Percentiles rank a stretch among this genome's conserved stretches.
Conservation (phyloP, 176 grass and related monocot species). For the Aegilops longissima region DNA sequence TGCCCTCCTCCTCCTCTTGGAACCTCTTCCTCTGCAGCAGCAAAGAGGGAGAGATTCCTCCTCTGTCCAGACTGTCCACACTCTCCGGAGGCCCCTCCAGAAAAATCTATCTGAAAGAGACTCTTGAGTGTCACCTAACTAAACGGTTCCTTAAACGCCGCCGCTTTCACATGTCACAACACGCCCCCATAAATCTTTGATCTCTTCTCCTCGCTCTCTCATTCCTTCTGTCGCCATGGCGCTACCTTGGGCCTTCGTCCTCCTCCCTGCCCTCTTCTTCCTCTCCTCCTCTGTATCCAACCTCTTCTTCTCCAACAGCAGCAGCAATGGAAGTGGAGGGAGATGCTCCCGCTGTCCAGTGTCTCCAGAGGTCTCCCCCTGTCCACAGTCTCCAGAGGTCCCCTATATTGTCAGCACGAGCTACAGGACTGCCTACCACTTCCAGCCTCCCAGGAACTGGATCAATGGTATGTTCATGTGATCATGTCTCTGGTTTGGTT, state of each 20-base stretch:
- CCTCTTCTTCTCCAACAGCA: neutral
- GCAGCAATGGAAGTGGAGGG: neutral
- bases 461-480: slow-evolving; percentile 57
- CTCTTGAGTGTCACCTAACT: too few relatives aligned
- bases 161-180: too few relatives aligned
- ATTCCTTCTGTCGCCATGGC: neutral
- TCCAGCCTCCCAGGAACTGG: slow-evolving; percentile 69
- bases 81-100: too few relatives aligned
- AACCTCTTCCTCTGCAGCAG: too few relatives aligned
- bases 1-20: neutral
- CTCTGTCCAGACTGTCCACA: too few relatives aligned
- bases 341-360: neutral
- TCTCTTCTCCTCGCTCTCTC: too few relatives aligned
- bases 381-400: too few relatives aligned
- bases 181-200: too few relatives aligned
- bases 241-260: neutral
- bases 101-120: too few relatives aligned
- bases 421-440: slow-evolving; percentile 64
- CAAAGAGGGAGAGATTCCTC: too few relatives aligned
- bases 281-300: neutral
- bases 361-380: too few relatives aligned
- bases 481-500: neutral
- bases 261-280: neutral
- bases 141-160: too few relatives aligned
- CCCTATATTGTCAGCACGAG: slow-evolving; percentile 32